Base-by-base conservation (phyloP, 805 yeast species). In the Torulaspora maleeae region DNA sequence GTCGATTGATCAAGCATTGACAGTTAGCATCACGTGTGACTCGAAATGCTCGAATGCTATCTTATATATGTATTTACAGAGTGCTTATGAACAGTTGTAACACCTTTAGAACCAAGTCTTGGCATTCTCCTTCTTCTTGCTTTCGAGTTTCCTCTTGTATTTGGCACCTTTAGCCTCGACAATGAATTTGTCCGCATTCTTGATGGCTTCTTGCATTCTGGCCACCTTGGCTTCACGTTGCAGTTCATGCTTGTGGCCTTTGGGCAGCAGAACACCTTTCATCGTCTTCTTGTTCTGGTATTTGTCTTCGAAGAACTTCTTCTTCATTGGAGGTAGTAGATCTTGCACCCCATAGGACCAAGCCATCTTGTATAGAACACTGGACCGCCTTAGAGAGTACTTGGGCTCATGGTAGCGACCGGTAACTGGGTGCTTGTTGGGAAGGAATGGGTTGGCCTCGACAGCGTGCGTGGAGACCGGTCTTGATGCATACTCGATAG, bases 341-440 rank as follows among this genome's bases (percentile, higher is more conserved):
- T 84, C 88, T 32, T 79, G 74, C 5, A 90, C 73, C n/a, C 96
- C 96, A 56, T 77, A 85, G 56, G 81, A 77, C 60, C 78, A 74
- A 1, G 96, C 96, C 59, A 84, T 67, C 67, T 90, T 90, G 74
- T 76, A 88, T 43, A 90, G 69, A 52, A 83, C 95, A 15, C 90
- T 79, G 59, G 86, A 89, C 58, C 91, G 78, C 69, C 96, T 78
- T 59, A 82, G 70, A 7, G 95, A 86, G 67, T 78, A 86, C 54
- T 79, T 74, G 20, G 97, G 86, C 48, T 80, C 79, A 57, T 86
- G 95, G 70, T 82, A 79, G 55, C 69, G 73, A n/a, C 83, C 78
- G 17, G 95, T 87, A 17, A 83, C 77, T 16, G 95, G 88, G 64
- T 89, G 89, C 59, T 77, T 83, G 65, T 87, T 89, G 19, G 95